Base-by-base conservation (phyloP, 805 yeast species). In the Cyberlindnera sargentensis region DNA sequence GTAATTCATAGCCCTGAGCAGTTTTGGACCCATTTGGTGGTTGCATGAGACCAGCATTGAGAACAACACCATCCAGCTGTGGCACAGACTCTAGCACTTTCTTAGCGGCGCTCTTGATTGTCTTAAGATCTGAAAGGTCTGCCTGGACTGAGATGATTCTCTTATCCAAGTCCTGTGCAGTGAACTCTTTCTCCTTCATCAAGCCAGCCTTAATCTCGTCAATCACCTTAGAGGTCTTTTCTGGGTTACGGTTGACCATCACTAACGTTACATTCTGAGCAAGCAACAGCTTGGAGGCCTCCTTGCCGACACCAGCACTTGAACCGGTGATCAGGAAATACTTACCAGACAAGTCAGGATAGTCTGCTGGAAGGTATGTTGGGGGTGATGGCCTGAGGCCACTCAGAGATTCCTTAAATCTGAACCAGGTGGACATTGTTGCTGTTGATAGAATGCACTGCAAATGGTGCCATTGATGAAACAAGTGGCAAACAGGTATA, bases 41-140 rank as follows among this genome's bases (percentile, higher is more conserved):
- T 8, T 42, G 45, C 71, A 69, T 67, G 4, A 73, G 66, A 31
- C 74, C 75, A 8, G 75, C 76, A 51, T 72, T 73, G 48, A 68
- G 65, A 30, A 72, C 56, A 23, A 68, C 58, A 3, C 66, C 57
- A 41, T 72, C 64, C 32, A 72, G 45, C 5, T 48, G 44, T 20
- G 64, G 62, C 26, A 51, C 47, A 8, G 30, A 34, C 1, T 39
- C 33, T 10, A 56, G 36, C 31, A 70, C 49, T 31, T 57, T 49
- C 5, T 55, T 55, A 9, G 61, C 64, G 1, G 67, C 76, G 1
- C 66, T 58, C 46, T 61, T 64, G 43, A 74, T 58, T 2, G 72
- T 62, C 5, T 62, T 44, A 44, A 76, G 56, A 51, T 76, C 80
- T 31, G 62, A 42, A 41, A 68, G 57, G 50, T 68, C 72, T 8